Evolutionary conservation across 1,284 basidiomycete genomes (phyloP).

Genomic region (Pseudozyma thailandica): DNA sequence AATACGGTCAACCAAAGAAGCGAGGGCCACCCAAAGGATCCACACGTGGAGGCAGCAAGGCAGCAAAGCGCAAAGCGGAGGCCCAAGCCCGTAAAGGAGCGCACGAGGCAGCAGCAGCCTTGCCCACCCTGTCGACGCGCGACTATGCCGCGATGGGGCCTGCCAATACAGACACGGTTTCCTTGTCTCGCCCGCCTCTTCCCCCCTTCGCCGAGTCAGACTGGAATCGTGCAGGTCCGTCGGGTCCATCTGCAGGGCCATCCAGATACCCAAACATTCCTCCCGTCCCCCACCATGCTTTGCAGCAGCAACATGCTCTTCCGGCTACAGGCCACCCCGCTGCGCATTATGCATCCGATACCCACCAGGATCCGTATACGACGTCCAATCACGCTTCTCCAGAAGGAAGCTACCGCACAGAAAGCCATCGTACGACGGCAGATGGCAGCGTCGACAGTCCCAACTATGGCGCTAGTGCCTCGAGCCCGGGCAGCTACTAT

Average conservation of each 20-base stretch:
- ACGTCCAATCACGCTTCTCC: conserved; percentile 18
- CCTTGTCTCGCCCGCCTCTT: conserved; percentile 17
- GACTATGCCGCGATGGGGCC: conserved; percentile 13
- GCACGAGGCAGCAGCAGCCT: conserved; percentile 15
- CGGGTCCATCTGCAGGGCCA: background rate
- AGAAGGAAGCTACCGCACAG: conserved; percentile 21
- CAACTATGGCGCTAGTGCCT: conserved; percentile 11
- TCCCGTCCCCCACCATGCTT: conserved; percentile 1
- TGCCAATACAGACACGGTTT: background rate
- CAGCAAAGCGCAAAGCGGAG: conserved; percentile 24
- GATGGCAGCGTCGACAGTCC: conserved; percentile 35
- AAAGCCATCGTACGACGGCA: conserved; percentile 23
- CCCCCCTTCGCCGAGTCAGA: conserved; percentile 14
- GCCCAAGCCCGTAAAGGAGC: conserved; percentile 15
- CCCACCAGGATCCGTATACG: conserved; percentile 10
- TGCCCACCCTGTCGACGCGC: conserved; percentile 25
- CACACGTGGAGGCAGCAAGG: conserved; percentile 47
- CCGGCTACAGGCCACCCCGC: background rate
- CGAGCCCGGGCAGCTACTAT: conserved; percentile 22
- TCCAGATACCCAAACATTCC: conserved; percentile 13
- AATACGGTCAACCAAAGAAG: conserved; percentile 58
- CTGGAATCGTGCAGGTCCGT: conserved; percentile 10
- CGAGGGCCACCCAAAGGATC: conserved; percentile 58
- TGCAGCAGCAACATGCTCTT: conserved; percentile 4
- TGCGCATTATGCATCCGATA: conserved; percentile 3